These are phyloP conservation scores for Podaxis sp. DNA, from an alignment of 768 basidiomycete species.

Conservation along the genomic window DNA sequence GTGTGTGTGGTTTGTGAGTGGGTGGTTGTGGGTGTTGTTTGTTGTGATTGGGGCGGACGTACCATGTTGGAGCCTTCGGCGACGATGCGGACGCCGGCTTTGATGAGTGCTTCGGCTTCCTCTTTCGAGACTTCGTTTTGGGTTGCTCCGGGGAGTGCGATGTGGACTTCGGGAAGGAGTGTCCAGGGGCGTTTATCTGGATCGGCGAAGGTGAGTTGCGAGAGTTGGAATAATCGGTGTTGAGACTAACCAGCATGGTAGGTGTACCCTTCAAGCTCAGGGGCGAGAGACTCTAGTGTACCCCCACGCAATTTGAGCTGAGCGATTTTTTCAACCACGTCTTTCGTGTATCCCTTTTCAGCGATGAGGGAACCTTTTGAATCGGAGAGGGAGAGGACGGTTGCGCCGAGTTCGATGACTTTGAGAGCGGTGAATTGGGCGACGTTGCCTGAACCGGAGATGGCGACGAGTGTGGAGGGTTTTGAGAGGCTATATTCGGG, in stretches of 20 bases:
- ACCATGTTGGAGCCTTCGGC: conserved; percentile 78
- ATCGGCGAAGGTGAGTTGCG: not conserved
- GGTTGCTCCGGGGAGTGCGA: conserved; percentile 67
- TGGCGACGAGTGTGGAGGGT: conserved; percentile 44
- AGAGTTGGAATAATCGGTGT: not conserved
- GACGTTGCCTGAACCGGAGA: conserved; percentile 72
- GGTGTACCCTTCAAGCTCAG: conserved; percentile 32
- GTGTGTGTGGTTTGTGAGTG: not conserved
- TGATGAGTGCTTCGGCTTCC: conserved; percentile 66
- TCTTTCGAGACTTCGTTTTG: conserved; percentile 67
- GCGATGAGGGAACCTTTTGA: conserved; percentile 66
- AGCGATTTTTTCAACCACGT: conserved; percentile 46
- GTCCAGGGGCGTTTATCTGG: conserved; percentile 64
- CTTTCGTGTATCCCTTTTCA: conserved; percentile 53
- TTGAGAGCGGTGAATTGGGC: conserved; percentile 74
- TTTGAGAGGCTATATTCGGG: conserved; percentile 50
- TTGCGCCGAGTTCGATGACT: conserved; percentile 71
- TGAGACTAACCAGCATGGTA: conserved; percentile 39
- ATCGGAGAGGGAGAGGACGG: conserved; percentile 69
- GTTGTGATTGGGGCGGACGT: not conserved
- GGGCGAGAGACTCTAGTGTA: conserved; percentile 31
- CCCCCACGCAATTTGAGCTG: conserved; percentile 55
- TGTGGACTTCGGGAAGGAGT: conserved; percentile 55
- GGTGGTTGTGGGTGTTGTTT: not conserved
- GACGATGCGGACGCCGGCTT: conserved; percentile 64